Conservation (phyloP, 768 basidiomycete species). For the Lentinula boryana region DNA sequence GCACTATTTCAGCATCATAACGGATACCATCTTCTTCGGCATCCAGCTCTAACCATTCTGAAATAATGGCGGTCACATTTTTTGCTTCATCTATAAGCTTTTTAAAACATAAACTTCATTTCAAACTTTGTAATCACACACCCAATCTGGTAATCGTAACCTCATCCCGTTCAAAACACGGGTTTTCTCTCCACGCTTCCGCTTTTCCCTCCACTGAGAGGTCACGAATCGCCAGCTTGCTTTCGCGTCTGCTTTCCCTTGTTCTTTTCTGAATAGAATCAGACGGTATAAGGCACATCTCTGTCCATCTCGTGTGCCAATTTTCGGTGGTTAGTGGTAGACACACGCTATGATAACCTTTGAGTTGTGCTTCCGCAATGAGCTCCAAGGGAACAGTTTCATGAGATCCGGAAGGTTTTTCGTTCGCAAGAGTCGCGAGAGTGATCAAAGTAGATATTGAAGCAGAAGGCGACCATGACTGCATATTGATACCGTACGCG, state of each 20-base stretch:
- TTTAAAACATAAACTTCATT: constrained; percentile 5
- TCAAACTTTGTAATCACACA: constrained; percentile 28
- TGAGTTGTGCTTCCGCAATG: constrained; percentile 44
- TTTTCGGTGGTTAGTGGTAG: constrained; percentile 84
- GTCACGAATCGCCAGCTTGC: constrained; percentile 29
- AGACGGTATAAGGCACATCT: constrained; percentile 69
- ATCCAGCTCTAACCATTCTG: constrained; percentile 96
- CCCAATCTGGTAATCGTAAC: constrained; percentile 88
- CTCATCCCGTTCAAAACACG: constrained; percentile 76
- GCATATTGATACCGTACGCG: not conserved
- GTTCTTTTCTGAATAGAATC: constrained; percentile 27
- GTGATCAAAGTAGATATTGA: constrained; percentile 32
- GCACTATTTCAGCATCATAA: constrained; percentile 91
- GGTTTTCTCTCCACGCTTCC: constrained; percentile 83
- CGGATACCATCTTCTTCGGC: constrained; percentile 89
- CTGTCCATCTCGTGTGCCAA: constrained; percentile 85
- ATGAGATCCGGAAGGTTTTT: constrained; percentile 12
- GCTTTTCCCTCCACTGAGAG: constrained; percentile 53
- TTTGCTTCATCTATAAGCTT: constrained; percentile 61
- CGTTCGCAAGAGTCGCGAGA: constrained; percentile 35
- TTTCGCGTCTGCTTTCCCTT: constrained; percentile 27
- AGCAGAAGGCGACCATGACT: constrained; percentile 32
- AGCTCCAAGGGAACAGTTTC: constrained; percentile 49
- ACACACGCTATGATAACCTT: constrained; percentile 72
- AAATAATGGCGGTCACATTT: constrained; percentile 67